Conservation (phyloP, 2,329 filamentous ascomycete genomes). For the Colletotrichum chlorophyti region DNA sequence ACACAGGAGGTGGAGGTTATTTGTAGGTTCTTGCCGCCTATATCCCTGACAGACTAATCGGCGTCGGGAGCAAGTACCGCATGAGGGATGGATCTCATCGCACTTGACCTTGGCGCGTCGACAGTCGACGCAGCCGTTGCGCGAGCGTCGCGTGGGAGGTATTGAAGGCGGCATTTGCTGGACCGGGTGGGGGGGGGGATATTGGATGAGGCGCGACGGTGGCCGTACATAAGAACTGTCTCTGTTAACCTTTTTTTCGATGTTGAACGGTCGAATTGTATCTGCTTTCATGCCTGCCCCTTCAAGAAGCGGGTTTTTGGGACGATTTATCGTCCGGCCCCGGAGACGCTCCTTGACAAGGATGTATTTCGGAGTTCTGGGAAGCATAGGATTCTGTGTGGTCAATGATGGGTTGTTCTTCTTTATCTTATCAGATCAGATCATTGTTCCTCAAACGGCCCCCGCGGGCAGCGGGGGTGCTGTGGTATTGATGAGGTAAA, state of each 20-base stretch:
- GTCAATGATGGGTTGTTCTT: neutral
- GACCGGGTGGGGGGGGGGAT: too few species aligned
- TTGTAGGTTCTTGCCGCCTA: slow-evolving; percentile 22
- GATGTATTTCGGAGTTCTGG: neutral
- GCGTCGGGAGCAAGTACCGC: slow-evolving; percentile 40
- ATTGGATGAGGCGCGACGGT: too few species aligned
- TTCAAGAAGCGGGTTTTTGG: too few species aligned
- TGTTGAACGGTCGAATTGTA: too few species aligned
- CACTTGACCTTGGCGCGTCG: slow-evolving; percentile 40
- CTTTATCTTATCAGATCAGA: slow-evolving; percentile 27
- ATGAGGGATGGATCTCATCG: slow-evolving; percentile 37
- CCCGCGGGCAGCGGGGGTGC: neutral
- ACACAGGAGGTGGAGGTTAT: too few species aligned
- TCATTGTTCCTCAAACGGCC: too few species aligned
- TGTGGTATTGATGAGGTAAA: neutral
- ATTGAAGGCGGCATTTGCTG: slow-evolving; percentile 7
- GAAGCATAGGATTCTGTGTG: neutral
- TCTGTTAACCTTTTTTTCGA: too few species aligned
- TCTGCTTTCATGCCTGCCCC: too few species aligned
- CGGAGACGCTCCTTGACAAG: too few species aligned
- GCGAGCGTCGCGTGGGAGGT: slow-evolving; percentile 31
- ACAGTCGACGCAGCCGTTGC: slow-evolving; percentile 41
- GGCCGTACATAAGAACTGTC: too few species aligned
- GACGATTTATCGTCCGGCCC: too few species aligned
- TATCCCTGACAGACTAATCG: slow-evolving; percentile 39